Base-by-base conservation (phyloP, 2,329 filamentous ascomycete species). In the Penicillium palitans region DNA sequence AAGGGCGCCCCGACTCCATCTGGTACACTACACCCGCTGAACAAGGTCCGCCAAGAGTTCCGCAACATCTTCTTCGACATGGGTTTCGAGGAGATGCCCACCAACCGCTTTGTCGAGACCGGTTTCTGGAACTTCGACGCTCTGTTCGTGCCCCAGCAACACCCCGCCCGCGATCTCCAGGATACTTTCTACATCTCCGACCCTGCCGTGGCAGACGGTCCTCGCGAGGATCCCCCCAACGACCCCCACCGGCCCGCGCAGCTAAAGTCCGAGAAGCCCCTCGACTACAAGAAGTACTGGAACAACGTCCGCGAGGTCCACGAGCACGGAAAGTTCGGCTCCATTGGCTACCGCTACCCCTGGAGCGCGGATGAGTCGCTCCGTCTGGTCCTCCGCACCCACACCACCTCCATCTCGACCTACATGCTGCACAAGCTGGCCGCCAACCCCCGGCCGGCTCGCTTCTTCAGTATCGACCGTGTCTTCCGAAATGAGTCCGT, bases 101-200 rank as follows among this genome's bases (percentile, higher is more conserved):
- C 93, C 50, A 89, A 90, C 78, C 87, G 90, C 75, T 97, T 88
- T 74, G 93, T 98, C 62, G 95, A 99, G 79, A 93, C 93, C 13
- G 93, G 93, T 47, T 97, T 98, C 87, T 99, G 95, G 92, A 98
- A 98, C 79, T 98, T 98, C 76, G 93, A 98, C 72, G 87, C 93
- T 25, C 90, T 99, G 63, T 97, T 93, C 76, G 93, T 98, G 53
- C 93, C 93, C 31, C 95, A 96, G 79, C 95, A 99, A 83, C 95
- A 99, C 76, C 95, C 95, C 52, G 95, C 95, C 59, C 91, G 95
- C 74, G 95, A 99, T 75, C 83, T 97, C 66, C 95, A 99, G 82
- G 95, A 99, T 72, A 98, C 95, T 57, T 98, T 98, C 82, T 99
- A 97, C 81, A 93, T 98, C 71, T 92, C 92, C 41, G 93, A 99